Evolutionary conservation across 2,329 filamentous ascomycete species (phyloP), one percentile per base, ranked within the genome.

Genomic region (Aureobasidium sp.): DNA sequence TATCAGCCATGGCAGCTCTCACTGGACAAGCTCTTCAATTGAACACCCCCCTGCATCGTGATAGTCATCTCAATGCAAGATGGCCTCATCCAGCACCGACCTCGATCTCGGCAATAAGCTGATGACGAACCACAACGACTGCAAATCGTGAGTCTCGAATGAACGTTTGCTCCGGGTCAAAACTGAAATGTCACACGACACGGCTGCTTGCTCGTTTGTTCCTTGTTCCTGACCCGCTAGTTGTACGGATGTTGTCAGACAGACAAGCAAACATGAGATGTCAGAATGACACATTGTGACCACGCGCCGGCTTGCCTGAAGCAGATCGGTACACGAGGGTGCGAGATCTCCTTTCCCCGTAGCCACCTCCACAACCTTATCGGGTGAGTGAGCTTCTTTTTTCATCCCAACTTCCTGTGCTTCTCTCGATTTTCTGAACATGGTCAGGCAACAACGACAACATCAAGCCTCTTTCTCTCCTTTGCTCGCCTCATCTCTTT

Each of bases 341-440:
- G 30, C 21, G 34, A 53, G 50, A 54, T 54, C 50, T 54, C n/a
- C 11, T 51, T 51, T 14, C 37, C 50, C 50, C 14, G 36, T 42
- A 36, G n/a, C 50, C 36, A 54, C 32, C 50, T 54, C 50, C 50
- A 54, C 50, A 54, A 54, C 50, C 37, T 54, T 41, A 54, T 54
- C 50, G 50, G 37, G 7, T 54, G 50, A 42, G 7, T 54, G 50
- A 42, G 50, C 50, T 54, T 54, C 16, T 21, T 6, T 39, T 39
- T 16, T 39, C 29, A 42, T 10, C 30, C 21, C 21, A 21, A 21
- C 21, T 21, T 21, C 13, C 6, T 27, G 9, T 29, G 5, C 21
- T 25, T 13, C 1, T n/a, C 37, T 2, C 29, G 10, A 6, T n/a
- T 5, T n/a, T 48, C 1, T 27, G 5, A 7, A 14, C 25, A 5